These are phyloP conservation scores for Kluyveromyces sp. DNA, from an alignment of 1,139 yeast species.

Conservation along the genomic window DNA sequence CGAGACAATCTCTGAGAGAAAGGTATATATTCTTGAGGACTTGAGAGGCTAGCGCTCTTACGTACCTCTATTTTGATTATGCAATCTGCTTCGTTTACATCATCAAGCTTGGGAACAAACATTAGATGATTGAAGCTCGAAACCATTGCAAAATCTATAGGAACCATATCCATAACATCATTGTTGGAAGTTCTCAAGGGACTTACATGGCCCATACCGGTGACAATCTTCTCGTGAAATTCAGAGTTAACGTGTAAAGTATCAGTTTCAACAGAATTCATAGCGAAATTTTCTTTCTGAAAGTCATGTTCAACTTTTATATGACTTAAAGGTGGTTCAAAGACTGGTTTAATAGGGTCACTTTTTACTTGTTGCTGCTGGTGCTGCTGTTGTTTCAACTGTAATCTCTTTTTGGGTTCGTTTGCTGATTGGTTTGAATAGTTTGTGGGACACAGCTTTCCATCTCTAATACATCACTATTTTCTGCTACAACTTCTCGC, in stretches of 20 bases:
- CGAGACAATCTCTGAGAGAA: background rate
- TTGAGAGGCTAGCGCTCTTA: background rate
- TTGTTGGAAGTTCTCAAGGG: background rate
- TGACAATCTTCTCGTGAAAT: background rate
- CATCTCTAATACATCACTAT: too few relatives aligned
- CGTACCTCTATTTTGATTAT: slow-evolving; percentile 1
- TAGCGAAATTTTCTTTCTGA: too few relatives aligned
- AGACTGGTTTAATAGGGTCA: too few relatives aligned
- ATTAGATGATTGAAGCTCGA: background rate
- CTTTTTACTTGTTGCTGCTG: too few relatives aligned
- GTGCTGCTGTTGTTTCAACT: too few relatives aligned
- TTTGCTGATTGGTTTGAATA: background rate
- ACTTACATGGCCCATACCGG: background rate
- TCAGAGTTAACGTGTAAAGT: too few relatives aligned
- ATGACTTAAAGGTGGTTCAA: too few relatives aligned
- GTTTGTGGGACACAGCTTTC: too few relatives aligned
- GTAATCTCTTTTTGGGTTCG: background rate
- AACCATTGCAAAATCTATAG: background rate
- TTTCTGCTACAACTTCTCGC: too few relatives aligned
- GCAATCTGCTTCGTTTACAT: slow-evolving; percentile 1
- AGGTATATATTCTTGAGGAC: background rate
- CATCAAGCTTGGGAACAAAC: slow-evolving; percentile 2
- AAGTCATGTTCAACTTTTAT: too few relatives aligned
- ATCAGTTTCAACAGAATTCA: too few relatives aligned
- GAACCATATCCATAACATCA: background rate